Evolutionary conservation across 176 grass and related monocot species (phyloP), one percentile per base, ranked within the genome.

Genomic region (Cenchrus americanus): DNA sequence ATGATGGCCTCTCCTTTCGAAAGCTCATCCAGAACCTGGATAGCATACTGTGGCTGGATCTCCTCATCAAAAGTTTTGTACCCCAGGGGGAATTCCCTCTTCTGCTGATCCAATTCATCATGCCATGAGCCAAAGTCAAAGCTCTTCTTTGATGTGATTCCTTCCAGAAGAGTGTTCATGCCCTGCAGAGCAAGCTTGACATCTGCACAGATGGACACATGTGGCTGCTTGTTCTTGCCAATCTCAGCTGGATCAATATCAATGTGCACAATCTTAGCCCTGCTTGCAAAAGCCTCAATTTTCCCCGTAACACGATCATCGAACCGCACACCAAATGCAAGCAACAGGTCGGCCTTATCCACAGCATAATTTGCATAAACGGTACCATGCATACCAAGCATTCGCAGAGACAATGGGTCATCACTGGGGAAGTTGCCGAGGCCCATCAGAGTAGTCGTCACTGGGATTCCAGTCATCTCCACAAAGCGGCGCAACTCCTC

Each of bases 231-330:
- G 62, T 99, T 99, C 87, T 99, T 99, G 14, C 96, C 96, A 55
- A 99, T 99, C 88, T 99, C 96, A 51, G 96, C 96, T 18, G 96
- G 96, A 46, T 99, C 96, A 6, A 99, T 99, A 79, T 99, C 96
- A 62, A 99, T 91, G 89, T 99, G 96, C 76, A 99, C 93, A 70
- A 99, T 99, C 85, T 99, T 99, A 5, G 96, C 72, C 69, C 93
- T 91, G 80, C 93, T 99, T 47, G 96, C 96, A 82, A 99, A 99
- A 81, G 96, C 89, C 78, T 99, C 96, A 0, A 99, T 87, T 71
- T 99, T 99, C n/a, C 96, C 96, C 4, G 96, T 99, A 60, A 99
- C 96, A 9, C 91, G 89, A 37, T 99, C 96, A 82, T 99, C 96
- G 30, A 99, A 99, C 23, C 96, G 88, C 15, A 99, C 96, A 11